Percentiles rank a stretch among this genome's conserved stretches.
Evolutionary conservation across 2,329 filamentous ascomycete species (phyloP).

Genomic region (Catunica adiposa): DNA sequence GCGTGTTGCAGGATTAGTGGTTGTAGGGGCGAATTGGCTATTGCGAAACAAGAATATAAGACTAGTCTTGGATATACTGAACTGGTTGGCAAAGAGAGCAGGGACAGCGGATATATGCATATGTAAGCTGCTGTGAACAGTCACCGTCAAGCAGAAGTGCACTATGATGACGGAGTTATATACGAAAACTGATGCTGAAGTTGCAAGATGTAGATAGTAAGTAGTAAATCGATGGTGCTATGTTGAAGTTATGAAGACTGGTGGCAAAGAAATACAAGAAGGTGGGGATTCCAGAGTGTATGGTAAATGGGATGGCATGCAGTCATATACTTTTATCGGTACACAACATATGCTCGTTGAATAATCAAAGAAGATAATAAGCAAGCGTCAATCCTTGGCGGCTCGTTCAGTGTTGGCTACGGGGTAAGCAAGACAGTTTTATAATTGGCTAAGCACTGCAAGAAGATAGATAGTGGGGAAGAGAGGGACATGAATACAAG

Average conservation of each 20-base stretch:
- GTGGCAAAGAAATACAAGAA: neutral
- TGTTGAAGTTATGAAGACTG: too few species aligned
- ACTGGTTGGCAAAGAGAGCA: neutral
- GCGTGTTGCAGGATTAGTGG: neutral
- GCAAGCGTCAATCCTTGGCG: neutral
- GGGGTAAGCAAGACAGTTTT: neutral
- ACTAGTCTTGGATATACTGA: neutral
- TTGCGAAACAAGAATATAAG: neutral
- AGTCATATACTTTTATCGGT: slow-evolving; percentile 1
- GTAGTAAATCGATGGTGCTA: neutral
- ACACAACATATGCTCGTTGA: neutral
- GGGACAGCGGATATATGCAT: neutral
- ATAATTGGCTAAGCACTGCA: neutral
- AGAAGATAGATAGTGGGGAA: neutral
- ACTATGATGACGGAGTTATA: neutral
- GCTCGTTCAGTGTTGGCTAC: neutral
- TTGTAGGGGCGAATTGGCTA: neutral
- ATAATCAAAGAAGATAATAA: neutral
- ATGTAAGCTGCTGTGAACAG: neutral
- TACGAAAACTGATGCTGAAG: too few species aligned
- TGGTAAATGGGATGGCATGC: slow-evolving; percentile 1
- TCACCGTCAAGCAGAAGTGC: neutral
- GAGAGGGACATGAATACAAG: neutral
- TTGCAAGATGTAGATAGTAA: neutral
- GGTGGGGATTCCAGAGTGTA: neutral